phyloP scores from a whole-genome alignment of 345 rosid genomes.

The Salix brachista region DNA sequence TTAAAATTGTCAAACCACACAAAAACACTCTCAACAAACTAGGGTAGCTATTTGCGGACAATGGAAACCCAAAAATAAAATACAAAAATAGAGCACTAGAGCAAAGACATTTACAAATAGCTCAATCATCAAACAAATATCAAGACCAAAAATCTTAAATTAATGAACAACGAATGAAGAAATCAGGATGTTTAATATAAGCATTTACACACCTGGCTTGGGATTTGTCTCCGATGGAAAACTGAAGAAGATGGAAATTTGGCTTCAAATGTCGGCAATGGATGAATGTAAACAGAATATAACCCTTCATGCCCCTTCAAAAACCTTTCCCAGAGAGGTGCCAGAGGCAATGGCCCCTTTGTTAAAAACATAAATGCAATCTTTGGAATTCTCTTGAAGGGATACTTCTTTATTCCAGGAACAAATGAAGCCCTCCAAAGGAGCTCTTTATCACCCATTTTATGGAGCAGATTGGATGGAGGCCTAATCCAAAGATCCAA shows the following conservation, averaged over 20 bases:
- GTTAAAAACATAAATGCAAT: conserved; percentile 96
- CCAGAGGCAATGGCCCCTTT: conserved; percentile 85
- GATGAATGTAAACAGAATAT: conserved; percentile 79
- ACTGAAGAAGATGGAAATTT: conserved; percentile 53
- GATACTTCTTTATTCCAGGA: conserved; percentile 61
- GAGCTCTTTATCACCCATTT: conserved; percentile 71
- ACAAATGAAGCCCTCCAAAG: conserved; percentile 82
- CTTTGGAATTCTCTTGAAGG: conserved; percentile 73
- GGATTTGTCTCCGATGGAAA: conserved; percentile 72
- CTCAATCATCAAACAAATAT: background rate
- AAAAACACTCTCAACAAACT: background rate
- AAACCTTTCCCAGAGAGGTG: conserved; percentile 91
- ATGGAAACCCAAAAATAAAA: background rate
- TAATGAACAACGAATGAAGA: background rate
- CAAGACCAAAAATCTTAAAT: background rate
- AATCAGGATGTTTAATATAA: background rate
- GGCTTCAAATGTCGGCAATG: conserved; percentile 63
- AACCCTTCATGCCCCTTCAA: conserved; percentile 66
- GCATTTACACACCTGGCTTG: conserved; percentile 60
- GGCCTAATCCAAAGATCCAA: conserved; percentile 61
- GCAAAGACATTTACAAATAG: background rate
- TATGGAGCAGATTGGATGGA: conserved; percentile 55
- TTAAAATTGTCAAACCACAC: background rate
- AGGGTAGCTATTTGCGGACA: background rate
- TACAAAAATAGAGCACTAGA: background rate